Evolutionary conservation across 1,139 yeast species (phyloP), one percentile per base, ranked within the genome.

Genomic region (Zhuliangozyma blackwelliae): DNA sequence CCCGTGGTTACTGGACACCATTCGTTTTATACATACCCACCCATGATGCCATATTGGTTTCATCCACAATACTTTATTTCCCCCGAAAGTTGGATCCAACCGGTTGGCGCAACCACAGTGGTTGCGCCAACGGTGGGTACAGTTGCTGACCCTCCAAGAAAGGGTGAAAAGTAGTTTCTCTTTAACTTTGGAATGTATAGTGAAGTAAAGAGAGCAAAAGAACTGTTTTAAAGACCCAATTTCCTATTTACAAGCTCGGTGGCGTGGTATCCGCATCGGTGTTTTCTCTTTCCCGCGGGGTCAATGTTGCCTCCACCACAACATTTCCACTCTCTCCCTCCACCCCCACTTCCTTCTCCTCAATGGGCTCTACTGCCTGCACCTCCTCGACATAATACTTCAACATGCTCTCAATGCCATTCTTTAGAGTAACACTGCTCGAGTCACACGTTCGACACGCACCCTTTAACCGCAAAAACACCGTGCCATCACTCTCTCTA

Each of bases 381-480:
- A 84, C 90, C 54, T 84, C 94, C 51, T 84, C 94, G 32, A 84
- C 83, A 57, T 84, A 84, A 59, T 81, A 81, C 56, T 79, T 84
- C 57, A 84, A 63, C 94, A 84, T 84, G 35, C 86, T 79, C 55
- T 84, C 92, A 43, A 84, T 84, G 23, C 94, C 94, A 50, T 81
- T 79, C 50, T 83, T 84, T 54, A 84, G 69, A 1, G 94, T 84
- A 23, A 81, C 82, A 33, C 83, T 78, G 40, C 87, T 79, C 2
- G 87, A 78, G 39, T 85, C 87, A 56, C 94, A 84, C 21, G 86
- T 76, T 51, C 88, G 75, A 59, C 94, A 84, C 1, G 94, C 92
- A 28, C 94, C 94, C 55, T 79, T 79, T 39, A 84, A 63, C 52
- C 74, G 75, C 47, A 84, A 66, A 47, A 67, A 75, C 2, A 84